Base-by-base conservation (phyloP, 805 yeast species). In the Pichia sporocuriosa region DNA sequence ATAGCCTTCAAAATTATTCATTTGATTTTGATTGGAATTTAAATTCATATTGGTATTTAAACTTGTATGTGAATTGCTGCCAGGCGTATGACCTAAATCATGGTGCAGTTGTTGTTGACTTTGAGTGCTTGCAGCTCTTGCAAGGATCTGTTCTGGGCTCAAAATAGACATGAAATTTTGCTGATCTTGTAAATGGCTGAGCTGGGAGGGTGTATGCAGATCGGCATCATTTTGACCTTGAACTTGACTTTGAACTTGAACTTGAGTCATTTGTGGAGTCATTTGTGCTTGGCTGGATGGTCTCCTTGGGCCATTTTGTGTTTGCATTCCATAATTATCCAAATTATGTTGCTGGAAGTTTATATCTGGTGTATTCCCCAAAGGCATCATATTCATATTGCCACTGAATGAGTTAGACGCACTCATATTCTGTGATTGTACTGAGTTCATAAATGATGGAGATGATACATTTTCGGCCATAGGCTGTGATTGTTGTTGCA, bases 91-190 rank as follows among this genome's bases (percentile, higher is more conserved):
- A n/a, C 11, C 11, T 11, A 23, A 23, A 13, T 26, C 13, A 12
- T 26, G 16, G 10, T 35, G 39, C 27, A 24, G 42, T 11, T 17
- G 42, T 32, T 32, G 43, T n/a, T 19, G 31, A 15, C 22, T 20
- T 32, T 42, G 40, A 8, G 30, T 13, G 3, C 37, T 13, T 20
- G 41, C 40, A 17, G 57, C 63, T 36, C 62, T 52, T 12, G 65
- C 63, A 25, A 62, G 50, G 9, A 62, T 59, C 42, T 62, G 65
- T 36, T 61, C 65, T 9, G 66, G 66, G 30, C 62, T 57, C 32
- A 61, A 39, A 39, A 53, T 48, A 2, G 57, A 28, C 45, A 23
- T 16, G 42, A 30, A 27, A 9, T 44, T 48, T 20, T 47, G 51
- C 13, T 30, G 42, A 4, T 29, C 23, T 27, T 36, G 44, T 19